These are phyloP conservation scores for Aspergillus sergii DNA, from an alignment of 2,329 filamentous ascomycete genomes.

Conservation along the genomic window DNA sequence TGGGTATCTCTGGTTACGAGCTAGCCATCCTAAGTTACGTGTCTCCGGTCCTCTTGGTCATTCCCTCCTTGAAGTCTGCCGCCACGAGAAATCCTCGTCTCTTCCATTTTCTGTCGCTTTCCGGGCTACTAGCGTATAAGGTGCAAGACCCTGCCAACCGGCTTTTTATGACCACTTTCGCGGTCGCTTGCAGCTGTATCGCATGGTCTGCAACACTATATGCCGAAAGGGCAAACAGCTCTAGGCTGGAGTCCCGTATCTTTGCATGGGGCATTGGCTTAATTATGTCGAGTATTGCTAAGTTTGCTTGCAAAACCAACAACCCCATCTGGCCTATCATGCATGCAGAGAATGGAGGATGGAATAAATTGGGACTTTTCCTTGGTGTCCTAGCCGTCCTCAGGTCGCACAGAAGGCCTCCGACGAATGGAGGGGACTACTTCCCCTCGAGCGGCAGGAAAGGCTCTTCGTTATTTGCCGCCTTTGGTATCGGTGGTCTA, in stretches of 20 bases:
- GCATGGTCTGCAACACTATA: conserved; percentile 83
- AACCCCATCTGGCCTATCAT: conserved; percentile 97
- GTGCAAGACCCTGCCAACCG: conserved; percentile 72
- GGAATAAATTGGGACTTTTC: conserved; percentile 80
- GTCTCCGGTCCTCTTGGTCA: conserved; percentile 76
- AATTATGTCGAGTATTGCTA: conserved; percentile 81
- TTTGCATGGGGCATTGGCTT: conserved; percentile 80
- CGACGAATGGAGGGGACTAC: conserved; percentile 54
- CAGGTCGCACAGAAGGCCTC: conserved; percentile 70
- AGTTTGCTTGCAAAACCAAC: conserved; percentile 92
- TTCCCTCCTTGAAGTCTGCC: conserved; percentile 68
- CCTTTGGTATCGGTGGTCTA: conserved; percentile 77
- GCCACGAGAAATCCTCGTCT: conserved; percentile 69
- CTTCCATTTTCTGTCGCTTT: conserved; percentile 75
- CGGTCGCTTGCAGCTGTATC: conserved; percentile 76
- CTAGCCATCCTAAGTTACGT: conserved; percentile 81
- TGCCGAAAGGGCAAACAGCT: conserved; percentile 72
- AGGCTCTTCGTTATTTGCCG: conserved; percentile 71
- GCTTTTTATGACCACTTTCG: conserved; percentile 79
- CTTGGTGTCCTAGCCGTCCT: conserved; percentile 76
- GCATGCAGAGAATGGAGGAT: conserved; percentile 85
- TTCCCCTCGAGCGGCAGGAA: conserved; percentile 57
- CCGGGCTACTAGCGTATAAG: conserved; percentile 78
- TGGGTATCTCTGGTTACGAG: conserved; percentile 98
- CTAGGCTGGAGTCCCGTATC: conserved; percentile 78